phyloP scores from a whole-genome alignment of 2,329 filamentous ascomycete species.

The Penicillium sp. region DNA sequence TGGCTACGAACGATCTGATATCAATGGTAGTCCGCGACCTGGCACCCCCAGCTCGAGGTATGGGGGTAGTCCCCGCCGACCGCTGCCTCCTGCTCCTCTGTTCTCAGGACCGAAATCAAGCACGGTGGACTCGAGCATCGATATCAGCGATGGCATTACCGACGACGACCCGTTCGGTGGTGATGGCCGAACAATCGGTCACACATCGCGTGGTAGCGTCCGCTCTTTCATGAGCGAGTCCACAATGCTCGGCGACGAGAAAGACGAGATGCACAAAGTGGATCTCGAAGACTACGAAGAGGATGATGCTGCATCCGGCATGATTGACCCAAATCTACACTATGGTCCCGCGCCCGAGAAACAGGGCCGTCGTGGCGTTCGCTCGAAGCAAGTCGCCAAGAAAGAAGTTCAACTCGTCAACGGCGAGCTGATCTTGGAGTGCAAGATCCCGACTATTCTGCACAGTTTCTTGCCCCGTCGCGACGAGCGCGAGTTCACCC shows the following conservation, averaged over 20 bases:
- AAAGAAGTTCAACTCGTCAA: constrained; percentile 97
- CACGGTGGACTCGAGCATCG: constrained; percentile 45
- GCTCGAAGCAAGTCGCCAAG: constrained; percentile 82
- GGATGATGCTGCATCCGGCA: constrained; percentile 51
- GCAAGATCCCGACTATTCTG: constrained; percentile 97
- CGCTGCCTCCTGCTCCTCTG: constrained; percentile 83
- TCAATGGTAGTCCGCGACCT: constrained; percentile 87
- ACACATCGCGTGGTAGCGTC: constrained; percentile 57
- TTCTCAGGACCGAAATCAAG: constrained; percentile 62
- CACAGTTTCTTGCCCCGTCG: constrained; percentile 94
- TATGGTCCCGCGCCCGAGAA: constrained; percentile 86
- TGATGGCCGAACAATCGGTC: constrained; percentile 41
- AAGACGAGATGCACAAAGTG: constrained; percentile 44
- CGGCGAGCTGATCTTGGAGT: constrained; percentile 94
- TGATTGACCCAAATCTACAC: constrained; percentile 64
- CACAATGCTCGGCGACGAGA: constrained; percentile 59
- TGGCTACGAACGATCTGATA: constrained; percentile 80
- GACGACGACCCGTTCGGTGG: constrained; percentile 75
- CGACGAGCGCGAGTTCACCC: constrained; percentile 94
- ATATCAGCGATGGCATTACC: constrained; percentile 62
- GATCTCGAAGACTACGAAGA: constrained; percentile 47
- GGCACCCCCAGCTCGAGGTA: constrained; percentile 89
- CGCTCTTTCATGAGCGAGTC: constrained; percentile 64
- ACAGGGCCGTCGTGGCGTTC: constrained; percentile 83
- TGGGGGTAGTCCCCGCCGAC: constrained; percentile 81